Conservation (phyloP, 306 rosid genomes). For the Aeschynomene evenia region DNA sequence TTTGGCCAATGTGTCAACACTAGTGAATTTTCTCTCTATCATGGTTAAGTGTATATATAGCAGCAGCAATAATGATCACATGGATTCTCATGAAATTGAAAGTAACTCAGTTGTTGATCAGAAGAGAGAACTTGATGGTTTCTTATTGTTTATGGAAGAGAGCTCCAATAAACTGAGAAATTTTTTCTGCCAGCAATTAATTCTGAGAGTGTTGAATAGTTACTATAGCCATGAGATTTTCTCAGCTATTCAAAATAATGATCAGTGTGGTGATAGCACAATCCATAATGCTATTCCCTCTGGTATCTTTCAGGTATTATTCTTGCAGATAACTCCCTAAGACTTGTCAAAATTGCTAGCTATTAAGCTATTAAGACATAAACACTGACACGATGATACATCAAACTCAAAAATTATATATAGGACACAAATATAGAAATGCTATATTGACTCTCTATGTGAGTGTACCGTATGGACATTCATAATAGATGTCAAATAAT, state of each 20-base stretch:
- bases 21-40: slow-evolving; percentile 41
- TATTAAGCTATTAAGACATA: too few species aligned
- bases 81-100: slow-evolving; percentile 27
- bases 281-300: slow-evolving; percentile 50
- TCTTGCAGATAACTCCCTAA: not conserved
- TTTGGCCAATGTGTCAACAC: slow-evolving; percentile 60
- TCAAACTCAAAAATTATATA: too few species aligned
- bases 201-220: slow-evolving; percentile 36
- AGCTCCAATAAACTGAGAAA: slow-evolving; percentile 50
- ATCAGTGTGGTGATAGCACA: slow-evolving; percentile 31
- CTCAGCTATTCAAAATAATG: slow-evolving; percentile 27
- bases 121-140: slow-evolving; percentile 44
- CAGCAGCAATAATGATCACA: slow-evolving; percentile 13
- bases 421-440: too few species aligned
- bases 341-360: not conserved
- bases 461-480: too few species aligned
- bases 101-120: slow-evolving; percentile 30
- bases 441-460: too few species aligned
- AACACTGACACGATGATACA: too few species aligned
- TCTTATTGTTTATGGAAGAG: slow-evolving; percentile 45
- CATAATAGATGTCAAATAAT: too few species aligned
- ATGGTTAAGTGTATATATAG: slow-evolving; percentile 39
- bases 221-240: slow-evolving; percentile 32
- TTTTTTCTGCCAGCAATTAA: slow-evolving; percentile 51
- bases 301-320: slow-evolving; percentile 54